A percentile compares a stretch with the other conserved stretches of the same genome.
phyloP scores from a whole-genome alignment of 148 eudicot genomes.

The Heliosperma pusillum region DNA sequence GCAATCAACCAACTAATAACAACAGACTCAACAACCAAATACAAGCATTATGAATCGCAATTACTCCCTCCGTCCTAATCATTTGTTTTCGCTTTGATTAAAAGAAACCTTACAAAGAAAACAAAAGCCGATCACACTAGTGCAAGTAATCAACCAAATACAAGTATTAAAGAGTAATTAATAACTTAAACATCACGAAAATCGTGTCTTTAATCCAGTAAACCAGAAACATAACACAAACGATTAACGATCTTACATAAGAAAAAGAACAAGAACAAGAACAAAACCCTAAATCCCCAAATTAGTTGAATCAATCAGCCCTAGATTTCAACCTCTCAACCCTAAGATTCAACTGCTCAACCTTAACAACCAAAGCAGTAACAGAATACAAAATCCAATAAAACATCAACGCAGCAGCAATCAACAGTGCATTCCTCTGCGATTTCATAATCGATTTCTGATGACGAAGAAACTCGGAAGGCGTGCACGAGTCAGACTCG shows the following conservation, averaged over 20 bases:
- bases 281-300: neutral
- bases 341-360: constrained; percentile 60
- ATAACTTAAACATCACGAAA: neutral
- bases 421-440: constrained; percentile 72
- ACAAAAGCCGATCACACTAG: too few species aligned
- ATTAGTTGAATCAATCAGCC: constrained; percentile 33
- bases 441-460: constrained; percentile 79
- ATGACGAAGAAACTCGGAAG: constrained; percentile 76
- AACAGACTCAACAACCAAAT: too few species aligned
- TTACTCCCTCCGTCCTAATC: too few species aligned
- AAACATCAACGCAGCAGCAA: constrained; percentile 63
- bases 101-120: too few species aligned
- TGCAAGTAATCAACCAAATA: too few species aligned
- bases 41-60: too few species aligned
- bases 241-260: too few species aligned
- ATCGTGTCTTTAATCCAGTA: neutral
- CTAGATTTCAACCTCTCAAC: constrained; percentile 53
- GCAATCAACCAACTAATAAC: too few species aligned
- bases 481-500: constrained; percentile 46
- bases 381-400: constrained; percentile 79
- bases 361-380: constrained; percentile 48
- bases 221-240: neutral
- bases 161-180: neutral
- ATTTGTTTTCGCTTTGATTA: too few species aligned
- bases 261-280: too few species aligned